Conservation (phyloP, 768 basidiomycete species). For the Boletus bicolor region DNA sequence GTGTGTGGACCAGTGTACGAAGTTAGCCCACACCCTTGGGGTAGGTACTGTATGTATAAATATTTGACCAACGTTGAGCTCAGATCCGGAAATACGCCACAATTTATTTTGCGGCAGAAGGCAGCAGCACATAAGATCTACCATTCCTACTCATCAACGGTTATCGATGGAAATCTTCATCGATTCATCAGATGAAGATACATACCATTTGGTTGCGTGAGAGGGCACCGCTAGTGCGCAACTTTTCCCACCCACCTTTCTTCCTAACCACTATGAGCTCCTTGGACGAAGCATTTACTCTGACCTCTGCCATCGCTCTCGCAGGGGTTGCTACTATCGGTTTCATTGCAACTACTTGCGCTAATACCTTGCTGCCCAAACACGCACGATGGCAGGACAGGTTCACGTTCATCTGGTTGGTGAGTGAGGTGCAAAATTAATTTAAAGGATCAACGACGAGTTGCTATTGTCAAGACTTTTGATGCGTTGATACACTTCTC, state of each 20-base stretch:
- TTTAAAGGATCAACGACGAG: background rate
- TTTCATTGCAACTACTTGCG: conserved; percentile 48
- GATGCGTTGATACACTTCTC: conserved; percentile 78
- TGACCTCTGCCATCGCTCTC: conserved; percentile 63
- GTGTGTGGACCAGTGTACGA: too few species aligned
- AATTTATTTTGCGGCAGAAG: too few species aligned
- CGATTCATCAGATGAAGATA: too few species aligned
- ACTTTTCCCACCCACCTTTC: background rate
- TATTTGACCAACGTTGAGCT: too few species aligned
- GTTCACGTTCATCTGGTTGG: conserved; percentile 77
- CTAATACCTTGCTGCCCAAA: conserved; percentile 59
- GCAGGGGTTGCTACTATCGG: conserved; percentile 53
- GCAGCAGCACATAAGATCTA: too few species aligned
- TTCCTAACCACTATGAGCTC: conserved; percentile 17
- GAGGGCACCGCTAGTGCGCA: background rate
- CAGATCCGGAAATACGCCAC: too few species aligned
- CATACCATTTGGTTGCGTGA: too few species aligned
- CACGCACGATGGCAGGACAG: conserved; percentile 61
- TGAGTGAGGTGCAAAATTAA: conserved; percentile 31
- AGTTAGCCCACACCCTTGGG: too few species aligned
- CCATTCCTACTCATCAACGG: too few species aligned
- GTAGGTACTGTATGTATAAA: too few species aligned
- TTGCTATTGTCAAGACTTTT: conserved; percentile 50
- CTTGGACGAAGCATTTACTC: conserved; percentile 42
- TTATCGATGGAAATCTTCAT: too few species aligned